Base-by-base conservation (phyloP, 305 asterid genomes). In the Striga hermonthica region DNA sequence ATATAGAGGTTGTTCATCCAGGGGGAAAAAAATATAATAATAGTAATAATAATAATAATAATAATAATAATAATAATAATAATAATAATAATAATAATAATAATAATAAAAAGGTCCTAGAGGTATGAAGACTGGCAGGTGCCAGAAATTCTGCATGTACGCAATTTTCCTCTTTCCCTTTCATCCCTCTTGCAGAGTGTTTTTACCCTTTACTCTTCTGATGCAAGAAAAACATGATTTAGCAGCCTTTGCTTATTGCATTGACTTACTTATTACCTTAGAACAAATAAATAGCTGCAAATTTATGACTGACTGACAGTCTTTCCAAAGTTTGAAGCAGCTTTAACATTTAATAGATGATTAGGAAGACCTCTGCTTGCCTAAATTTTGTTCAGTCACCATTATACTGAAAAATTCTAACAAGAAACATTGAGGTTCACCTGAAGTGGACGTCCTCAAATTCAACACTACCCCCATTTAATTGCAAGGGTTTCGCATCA, bases 401-500 rank as follows among this genome's bases (percentile, higher is more conserved):
- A 54, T 40, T 44, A 64, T 39, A 60, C 43, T 52, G 40, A 14
- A 61, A 60, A 60, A 63, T 54, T 49, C 31, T 15, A 62, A 64
- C 60, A 7, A 56, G 44, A 65, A 67, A 58, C 43, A 12, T 38
- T 57, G 55, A 72, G 62, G 68, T 53, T 71, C 67, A 92, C 99
- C 99, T 93, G 92, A 93, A 93, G 81, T 90, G 88, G 67, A 90
- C 97, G 41, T 86, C 78, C 54, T 90, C 88, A 75, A 93, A 88
- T 77, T 86, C 85, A 80, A 93, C 77, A 75, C 78, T 64, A 60
- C 96, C 95, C 64, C 95, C 95, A 60, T 71, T 70, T 49, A 90
- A 81, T 75, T 75, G 74, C 77, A 93, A 80, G 62, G 94, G 87
- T 76, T 85, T 83, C 12, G 97, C 95, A 79, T 78, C 76, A 62